Evolutionary conservation across 2,329 filamentous ascomycete genomes (phyloP).

Genomic region (Neopestalotiopsis rosae): DNA sequence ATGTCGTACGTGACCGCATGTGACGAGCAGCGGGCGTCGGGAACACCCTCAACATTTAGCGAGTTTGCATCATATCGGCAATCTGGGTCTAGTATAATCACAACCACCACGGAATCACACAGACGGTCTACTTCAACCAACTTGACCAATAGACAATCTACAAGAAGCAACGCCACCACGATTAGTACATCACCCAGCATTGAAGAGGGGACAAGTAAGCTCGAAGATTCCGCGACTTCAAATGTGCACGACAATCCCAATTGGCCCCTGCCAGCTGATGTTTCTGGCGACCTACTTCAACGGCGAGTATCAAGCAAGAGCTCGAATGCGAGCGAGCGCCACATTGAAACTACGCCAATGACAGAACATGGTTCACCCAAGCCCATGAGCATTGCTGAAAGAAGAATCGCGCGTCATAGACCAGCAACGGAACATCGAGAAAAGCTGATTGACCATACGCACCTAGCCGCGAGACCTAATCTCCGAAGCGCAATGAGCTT

Average conservation of each 20-base stretch:
- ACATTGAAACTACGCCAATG: background rate
- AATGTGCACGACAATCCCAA: background rate
- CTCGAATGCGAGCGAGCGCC: background rate
- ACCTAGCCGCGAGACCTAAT: slow-evolving; percentile 17
- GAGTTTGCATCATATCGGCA: slow-evolving; percentile 24
- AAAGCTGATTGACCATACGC: slow-evolving; percentile 28
- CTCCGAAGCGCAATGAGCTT: background rate
- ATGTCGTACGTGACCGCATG: slow-evolving; percentile 17
- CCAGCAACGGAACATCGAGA: slow-evolving; percentile 29
- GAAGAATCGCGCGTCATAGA: slow-evolving; percentile 29
- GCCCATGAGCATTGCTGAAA: slow-evolving; percentile 26
- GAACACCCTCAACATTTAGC: slow-evolving; percentile 21
- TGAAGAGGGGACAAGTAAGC: background rate
- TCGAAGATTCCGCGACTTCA: background rate
- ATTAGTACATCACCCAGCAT: slow-evolving; percentile 17
- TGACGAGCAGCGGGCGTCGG: background rate
- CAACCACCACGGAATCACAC: slow-evolving; percentile 6
- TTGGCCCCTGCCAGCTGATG: background rate
- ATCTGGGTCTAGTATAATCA: slow-evolving; percentile 17
- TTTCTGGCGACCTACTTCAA: background rate
- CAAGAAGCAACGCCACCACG: slow-evolving; percentile 25
- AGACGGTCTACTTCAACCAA: slow-evolving; percentile 19
- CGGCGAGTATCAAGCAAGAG: slow-evolving; percentile 19
- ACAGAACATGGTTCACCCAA: background rate
- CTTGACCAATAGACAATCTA: slow-evolving; percentile 23